These are phyloP conservation scores for Fusarium sp. DNA, from an alignment of 2,329 filamentous ascomycete genomes.

Conservation along the genomic window DNA sequence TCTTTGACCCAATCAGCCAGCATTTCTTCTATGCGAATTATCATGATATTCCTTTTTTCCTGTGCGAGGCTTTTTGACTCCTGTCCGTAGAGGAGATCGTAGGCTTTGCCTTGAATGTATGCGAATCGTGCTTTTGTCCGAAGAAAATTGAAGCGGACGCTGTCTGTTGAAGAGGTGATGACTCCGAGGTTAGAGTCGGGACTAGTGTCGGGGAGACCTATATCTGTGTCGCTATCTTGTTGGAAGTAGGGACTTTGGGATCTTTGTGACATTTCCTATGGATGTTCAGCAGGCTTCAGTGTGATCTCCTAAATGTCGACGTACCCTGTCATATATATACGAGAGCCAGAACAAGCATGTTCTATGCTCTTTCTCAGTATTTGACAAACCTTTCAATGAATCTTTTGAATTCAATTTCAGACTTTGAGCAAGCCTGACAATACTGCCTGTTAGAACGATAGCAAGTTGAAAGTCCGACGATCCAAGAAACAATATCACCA, in stretches of 20 bases:
- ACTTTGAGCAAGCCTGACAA: slow-evolving; percentile 51
- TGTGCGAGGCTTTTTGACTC: slow-evolving; percentile 3
- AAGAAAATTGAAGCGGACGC: slow-evolving; percentile 29
- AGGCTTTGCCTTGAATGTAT: slow-evolving; percentile 37
- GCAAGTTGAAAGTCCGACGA: slow-evolving; percentile 50
- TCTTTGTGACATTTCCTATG: slow-evolving; percentile 53
- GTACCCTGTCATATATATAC: slow-evolving; percentile 51
- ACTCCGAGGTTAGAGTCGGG: slow-evolving; percentile 13
- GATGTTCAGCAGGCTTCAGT: neutral
- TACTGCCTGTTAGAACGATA: slow-evolving; percentile 51
- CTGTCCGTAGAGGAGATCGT: slow-evolving; percentile 36
- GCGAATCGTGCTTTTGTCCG: slow-evolving; percentile 31
- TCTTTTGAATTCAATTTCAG: slow-evolving; percentile 49
- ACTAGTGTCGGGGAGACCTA: slow-evolving; percentile 40
- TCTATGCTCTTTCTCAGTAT: slow-evolving; percentile 41
- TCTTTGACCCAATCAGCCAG: slow-evolving; percentile 27
- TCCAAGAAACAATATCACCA: slow-evolving; percentile 52
- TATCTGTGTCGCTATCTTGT: slow-evolving; percentile 53
- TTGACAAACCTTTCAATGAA: neutral
- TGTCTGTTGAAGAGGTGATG: slow-evolving; percentile 11
- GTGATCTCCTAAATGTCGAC: neutral
- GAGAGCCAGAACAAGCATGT: slow-evolving; percentile 54
- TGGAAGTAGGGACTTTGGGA: slow-evolving; percentile 52
- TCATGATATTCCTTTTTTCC: neutral
- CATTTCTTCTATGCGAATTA: slow-evolving; percentile 17